These are phyloP conservation scores for Yamadazyma laniorum DNA, from an alignment of 805 yeast species.

Conservation along the genomic window DNA sequence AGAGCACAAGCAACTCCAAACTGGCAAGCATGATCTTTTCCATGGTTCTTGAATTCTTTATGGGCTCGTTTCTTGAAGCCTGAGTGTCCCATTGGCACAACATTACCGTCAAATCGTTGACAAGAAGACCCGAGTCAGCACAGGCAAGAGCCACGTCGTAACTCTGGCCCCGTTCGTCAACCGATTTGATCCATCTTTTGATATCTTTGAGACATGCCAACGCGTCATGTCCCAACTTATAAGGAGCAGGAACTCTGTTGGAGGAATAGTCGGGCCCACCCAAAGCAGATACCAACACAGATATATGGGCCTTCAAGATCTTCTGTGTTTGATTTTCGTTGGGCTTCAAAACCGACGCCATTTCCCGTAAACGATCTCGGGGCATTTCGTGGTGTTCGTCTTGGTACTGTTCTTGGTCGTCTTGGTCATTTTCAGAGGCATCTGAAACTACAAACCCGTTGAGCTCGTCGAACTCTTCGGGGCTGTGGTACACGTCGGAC, in stretches of 20 bases:
- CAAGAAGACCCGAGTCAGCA: constrained; percentile 71
- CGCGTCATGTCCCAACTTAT: constrained; percentile 86
- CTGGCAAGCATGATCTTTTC: constrained; percentile 70
- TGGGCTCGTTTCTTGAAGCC: constrained; percentile 28
- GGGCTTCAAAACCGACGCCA: constrained; percentile 27
- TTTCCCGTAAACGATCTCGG: constrained; percentile 20
- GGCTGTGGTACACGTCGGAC: constrained; percentile 4
- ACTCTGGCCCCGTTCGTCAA: constrained; percentile 68
- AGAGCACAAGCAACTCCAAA: constrained; percentile 74
- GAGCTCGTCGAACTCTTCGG: constrained; percentile 23
- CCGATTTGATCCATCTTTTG: constrained; percentile 81
- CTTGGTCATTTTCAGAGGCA: constrained; percentile 14
- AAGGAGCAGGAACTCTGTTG: constrained; percentile 45
- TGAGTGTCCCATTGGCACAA: constrained; percentile 67
- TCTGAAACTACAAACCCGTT: constrained; percentile 37
- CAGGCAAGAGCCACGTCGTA: constrained; percentile 88
- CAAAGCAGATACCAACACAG: constrained; percentile 79
- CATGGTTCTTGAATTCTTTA: constrained; percentile 28
- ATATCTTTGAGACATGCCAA: constrained; percentile 82
- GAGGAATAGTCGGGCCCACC: constrained; percentile 83
- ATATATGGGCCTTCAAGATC: constrained; percentile 66
- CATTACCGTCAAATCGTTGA: constrained; percentile 71
- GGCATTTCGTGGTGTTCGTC: constrained; percentile 14
- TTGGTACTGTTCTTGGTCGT: constrained; percentile 7
- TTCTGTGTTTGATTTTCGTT: constrained; percentile 36